Evolutionary conservation across 2,329 filamentous ascomycete species (phyloP).

Genomic region (Septoria linicola): DNA sequence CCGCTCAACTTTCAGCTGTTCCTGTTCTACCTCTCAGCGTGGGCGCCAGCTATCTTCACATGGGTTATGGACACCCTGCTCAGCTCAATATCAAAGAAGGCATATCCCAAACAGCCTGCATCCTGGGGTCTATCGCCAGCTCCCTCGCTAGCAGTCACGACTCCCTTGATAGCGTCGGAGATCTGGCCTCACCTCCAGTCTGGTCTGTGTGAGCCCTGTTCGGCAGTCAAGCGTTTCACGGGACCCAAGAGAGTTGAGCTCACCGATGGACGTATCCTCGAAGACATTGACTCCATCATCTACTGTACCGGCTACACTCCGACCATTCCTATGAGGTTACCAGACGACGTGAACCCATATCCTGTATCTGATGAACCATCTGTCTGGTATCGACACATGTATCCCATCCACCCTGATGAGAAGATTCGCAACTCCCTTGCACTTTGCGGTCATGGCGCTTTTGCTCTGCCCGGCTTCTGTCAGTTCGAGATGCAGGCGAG

Average conservation of each 20-base stretch:
- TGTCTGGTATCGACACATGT: conserved; percentile 37
- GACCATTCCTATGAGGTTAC: conserved; percentile 19
- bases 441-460: conserved; percentile 33
- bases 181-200: conserved; percentile 33
- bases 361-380: conserved; percentile 3
- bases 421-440: conserved; percentile 31
- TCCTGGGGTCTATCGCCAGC: conserved; percentile 32
- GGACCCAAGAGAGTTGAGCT: conserved; percentile 34
- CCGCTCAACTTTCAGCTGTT: conserved; percentile 27
- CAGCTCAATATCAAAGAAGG: conserved; percentile 10
- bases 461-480: conserved; percentile 31
- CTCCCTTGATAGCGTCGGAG: conserved; percentile 36
- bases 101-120: conserved; percentile 18
- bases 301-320: conserved; percentile 41
- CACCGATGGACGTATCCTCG: conserved; percentile 34
- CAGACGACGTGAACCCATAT: conserved; percentile 19
- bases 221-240: conserved; percentile 30
- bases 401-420: conserved; percentile 33
- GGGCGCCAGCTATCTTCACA: conserved; percentile 1
- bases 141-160: conserved; percentile 32
- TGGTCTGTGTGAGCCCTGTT: conserved; percentile 33
- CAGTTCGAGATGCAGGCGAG: conserved; percentile 34
- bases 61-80: conserved; percentile 15
- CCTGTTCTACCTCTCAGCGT: conserved; percentile 11
- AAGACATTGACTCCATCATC: conserved; percentile 39